A percentile compares a stretch with the other conserved stretches of the same genome.
Evolutionary conservation across 371 early-diverging fungal genomes (phyloP).

Genomic region (Thermomucor indicae-seudaticae): DNA sequence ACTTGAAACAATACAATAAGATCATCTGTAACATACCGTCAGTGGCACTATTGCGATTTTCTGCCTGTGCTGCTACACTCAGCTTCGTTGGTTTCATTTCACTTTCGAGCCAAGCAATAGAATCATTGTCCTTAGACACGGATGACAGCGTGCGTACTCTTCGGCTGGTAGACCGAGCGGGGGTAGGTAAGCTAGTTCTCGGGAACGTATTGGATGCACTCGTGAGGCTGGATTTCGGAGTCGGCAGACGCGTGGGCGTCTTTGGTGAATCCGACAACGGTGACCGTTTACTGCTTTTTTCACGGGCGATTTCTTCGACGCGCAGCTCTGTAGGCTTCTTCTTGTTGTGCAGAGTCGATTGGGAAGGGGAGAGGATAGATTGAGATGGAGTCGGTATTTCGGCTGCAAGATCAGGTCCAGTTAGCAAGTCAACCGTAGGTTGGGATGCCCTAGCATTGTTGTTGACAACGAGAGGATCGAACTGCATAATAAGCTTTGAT

Average conservation of each 20-base stretch:
- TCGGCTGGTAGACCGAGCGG: slow-evolving; percentile 1
- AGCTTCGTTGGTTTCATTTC: not conserved
- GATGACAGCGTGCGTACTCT: slow-evolving; percentile 13
- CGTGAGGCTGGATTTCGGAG: slow-evolving; percentile 7
- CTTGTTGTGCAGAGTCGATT: slow-evolving; percentile 7
- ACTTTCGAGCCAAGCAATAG: slow-evolving; percentile 5
- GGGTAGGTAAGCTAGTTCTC: slow-evolving; percentile 7
- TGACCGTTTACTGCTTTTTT: slow-evolving; percentile 1
- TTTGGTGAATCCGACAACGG: slow-evolving; percentile 6
- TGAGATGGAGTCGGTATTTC: not conserved
- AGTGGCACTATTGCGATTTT: too few relatives aligned
- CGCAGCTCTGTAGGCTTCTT: slow-evolving; percentile 10
- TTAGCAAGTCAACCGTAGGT: not conserved
- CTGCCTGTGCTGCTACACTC: not conserved
- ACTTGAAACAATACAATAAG: too few relatives aligned
- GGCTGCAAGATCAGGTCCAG: not conserved
- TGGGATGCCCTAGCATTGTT: not conserved
- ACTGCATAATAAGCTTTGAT: slow-evolving; percentile 2
- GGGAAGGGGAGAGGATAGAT: slow-evolving; percentile 2
- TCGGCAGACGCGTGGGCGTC: slow-evolving; percentile 10
- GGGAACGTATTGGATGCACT: slow-evolving; percentile 7
- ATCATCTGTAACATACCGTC: too few relatives aligned
- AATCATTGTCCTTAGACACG: slow-evolving; percentile 1
- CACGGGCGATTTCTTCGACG: too few relatives aligned
- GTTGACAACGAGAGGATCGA: slow-evolving; percentile 10